Base-by-base conservation (phyloP, 495 filamentous ascomycete genomes). In the Penicillium subrubescens region DNA sequence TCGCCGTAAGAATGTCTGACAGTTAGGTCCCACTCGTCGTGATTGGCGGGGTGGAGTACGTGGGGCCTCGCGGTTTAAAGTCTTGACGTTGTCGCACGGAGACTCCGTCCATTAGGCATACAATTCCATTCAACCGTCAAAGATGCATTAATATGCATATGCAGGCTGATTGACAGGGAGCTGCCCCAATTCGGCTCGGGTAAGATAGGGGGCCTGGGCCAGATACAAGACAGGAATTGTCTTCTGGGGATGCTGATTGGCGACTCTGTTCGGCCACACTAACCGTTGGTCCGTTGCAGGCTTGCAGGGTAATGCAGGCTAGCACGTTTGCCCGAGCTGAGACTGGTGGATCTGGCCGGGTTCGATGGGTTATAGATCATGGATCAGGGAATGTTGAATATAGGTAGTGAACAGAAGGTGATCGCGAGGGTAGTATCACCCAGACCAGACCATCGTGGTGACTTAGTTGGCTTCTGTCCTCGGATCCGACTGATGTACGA, bases 191-290 rank as follows among this genome's bases (percentile, higher is more conserved):
- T 29, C 27, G n/a, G 52, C 52, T 35, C 27, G 52, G 57, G 57
- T 48, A 21, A 23, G 37, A 19, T 37, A 33, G 53, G 33, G 33
- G 29, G 37, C 27, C 41, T 19, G 23, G 19, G 19, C 44, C 54
- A 51, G 19, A 43, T 31, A 3, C 44, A 51, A 14, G 23, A n/a
- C 14, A 25, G 29, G n/a, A 17, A n/a, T 39, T 59, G 54, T 44
- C 23, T 43, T 53, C 15, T 33, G 39, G 5, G 55, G 12, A 55
- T 57, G 55, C 50, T 69, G 67, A 67, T 63, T 64, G 64, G 64
- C 39, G 44, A 61, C 44, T 37, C 33, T 21, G 53, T 61, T 62
- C 54, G 64, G 64, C 21, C 67, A 51, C 34, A 55, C 61, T 64
- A 46, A 31, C 61, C 67, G 29, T 59, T 37, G 14, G 31, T 33